Base-by-base conservation (phyloP, 805 yeast species). In the Starmerella tilneyi region DNA sequence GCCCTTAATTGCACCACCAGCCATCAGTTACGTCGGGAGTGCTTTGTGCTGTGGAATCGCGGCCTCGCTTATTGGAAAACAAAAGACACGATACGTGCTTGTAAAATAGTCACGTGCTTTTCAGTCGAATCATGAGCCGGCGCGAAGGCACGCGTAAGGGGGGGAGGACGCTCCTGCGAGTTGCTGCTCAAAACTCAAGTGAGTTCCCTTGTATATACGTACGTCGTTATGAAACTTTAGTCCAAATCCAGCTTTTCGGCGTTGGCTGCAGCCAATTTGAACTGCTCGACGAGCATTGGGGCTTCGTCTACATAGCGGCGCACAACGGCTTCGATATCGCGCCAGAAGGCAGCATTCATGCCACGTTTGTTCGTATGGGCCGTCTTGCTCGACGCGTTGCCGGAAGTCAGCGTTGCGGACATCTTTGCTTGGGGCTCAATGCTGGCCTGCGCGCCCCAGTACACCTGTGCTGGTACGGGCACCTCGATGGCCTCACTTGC, bases 1-100 rank as follows among this genome's bases (percentile, higher is more conserved):
- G 30, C 59, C 59, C 45, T 56, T 56, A 44, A 56, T 56, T 8
- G 59, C 56, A 24, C 59, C 59, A 17, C 58, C 58, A 29, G 53
- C 57, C 58, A 55, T 55, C 41, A 19, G 23, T 7, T 13, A 28
- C 4, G 22, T 11, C 19, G 20, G 19, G n/a, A 4, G 5, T 4
- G 13, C 4, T 21, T 6, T 17, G 17, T 11, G 7, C 13, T 21
- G 29, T 19, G 19, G 22, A 33, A 23, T 32, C 32, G 29, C 32
- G 27, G 13, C 11, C 20, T 8, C 5, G 28, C 19, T 39, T 15
- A 39, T 39, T 29, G 32, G 38, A 23, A 34, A 12, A 34, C 29
- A 9, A 17, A 13, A 5, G 28, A 13, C 23, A 22, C 27, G 19
- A 12, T n/a, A 34, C 20, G n/a, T n/a, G n/a, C n/a, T n/a, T n/a